Conservation (phyloP, 2,329 filamentous ascomycete genomes). For the Tympanopsis confertula region DNA sequence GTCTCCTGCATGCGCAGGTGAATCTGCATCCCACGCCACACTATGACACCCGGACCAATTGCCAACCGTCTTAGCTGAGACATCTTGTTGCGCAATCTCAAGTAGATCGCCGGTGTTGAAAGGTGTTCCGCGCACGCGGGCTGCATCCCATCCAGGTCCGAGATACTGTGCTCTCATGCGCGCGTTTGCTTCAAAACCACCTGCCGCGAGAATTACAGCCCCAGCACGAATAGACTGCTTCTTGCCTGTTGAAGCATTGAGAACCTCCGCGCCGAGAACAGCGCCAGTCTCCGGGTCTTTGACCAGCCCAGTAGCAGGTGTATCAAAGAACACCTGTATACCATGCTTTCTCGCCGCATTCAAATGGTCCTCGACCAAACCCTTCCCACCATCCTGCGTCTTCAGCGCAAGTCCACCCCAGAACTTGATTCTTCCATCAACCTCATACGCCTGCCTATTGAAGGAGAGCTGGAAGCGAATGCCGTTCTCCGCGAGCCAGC, state of each 20-base stretch:
- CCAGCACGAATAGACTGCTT: conserved; percentile 17
- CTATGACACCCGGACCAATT: conserved; percentile 57
- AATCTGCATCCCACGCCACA: conserved; percentile 53
- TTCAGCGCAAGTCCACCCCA: conserved; percentile 56
- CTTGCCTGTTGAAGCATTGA: conserved; percentile 1
- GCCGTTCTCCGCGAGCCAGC: conserved; percentile 43
- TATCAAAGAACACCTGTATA: conserved; percentile 32
- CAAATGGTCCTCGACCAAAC: conserved; percentile 37
- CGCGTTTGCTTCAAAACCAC: conserved; percentile 53
- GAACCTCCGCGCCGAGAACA: conserved; percentile 19
- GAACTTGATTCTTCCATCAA: conserved; percentile 49
- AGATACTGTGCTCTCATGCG: conserved; percentile 38
- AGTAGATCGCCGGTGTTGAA: conserved; percentile 52
- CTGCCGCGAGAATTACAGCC: conserved; percentile 41
- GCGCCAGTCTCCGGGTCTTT: conserved; percentile 14
- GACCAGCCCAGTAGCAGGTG: conserved; percentile 27
- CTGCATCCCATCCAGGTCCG: conserved; percentile 51
- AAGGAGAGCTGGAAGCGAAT: conserved; percentile 49
- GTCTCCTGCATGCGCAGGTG: conserved; percentile 40
- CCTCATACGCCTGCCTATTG: conserved; percentile 53
- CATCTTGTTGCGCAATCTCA: conserved; percentile 34
- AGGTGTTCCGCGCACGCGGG: conserved; percentile 49
- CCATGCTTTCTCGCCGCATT: conserved; percentile 27
- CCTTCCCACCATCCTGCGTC: conserved; percentile 46
- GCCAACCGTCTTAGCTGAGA: conserved; percentile 37